Conservation (phyloP, 176 grass and related monocot genomes). For the Pharus latifolius region DNA sequence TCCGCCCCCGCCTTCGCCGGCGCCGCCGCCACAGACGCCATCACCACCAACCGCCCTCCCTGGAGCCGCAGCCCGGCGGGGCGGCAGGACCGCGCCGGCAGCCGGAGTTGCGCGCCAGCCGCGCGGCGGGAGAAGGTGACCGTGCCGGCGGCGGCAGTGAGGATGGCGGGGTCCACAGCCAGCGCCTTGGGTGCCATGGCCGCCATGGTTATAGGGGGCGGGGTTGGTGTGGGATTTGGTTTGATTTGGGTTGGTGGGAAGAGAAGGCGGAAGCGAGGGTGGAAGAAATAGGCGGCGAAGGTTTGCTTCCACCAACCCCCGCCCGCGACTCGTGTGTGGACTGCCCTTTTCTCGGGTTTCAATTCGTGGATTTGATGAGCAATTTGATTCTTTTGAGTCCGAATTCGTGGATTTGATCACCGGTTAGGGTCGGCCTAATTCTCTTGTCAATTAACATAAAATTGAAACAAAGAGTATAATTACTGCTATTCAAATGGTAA, state of each 20-base stretch:
- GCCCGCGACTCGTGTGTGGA: not conserved
- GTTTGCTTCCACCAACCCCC: conserved; percentile 15
- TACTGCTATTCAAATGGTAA: no score
- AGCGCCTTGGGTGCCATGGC: conserved; percentile 20
- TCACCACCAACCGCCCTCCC: not conserved
- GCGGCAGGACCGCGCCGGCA: not conserved
- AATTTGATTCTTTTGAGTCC: no score
- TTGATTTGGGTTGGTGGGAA: conserved; percentile 15
- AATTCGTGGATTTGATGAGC: no score
- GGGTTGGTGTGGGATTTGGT: not conserved
- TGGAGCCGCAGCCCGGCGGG: not conserved
- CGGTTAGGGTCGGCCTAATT: no score
- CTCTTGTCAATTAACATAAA: no score
- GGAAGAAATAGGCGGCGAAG: conserved; percentile 25
- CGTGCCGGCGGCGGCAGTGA: not conserved
- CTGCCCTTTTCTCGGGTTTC: no score
- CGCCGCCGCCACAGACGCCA: conserved; percentile 31
- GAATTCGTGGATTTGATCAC: no score
- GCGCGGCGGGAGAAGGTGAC: not conserved
- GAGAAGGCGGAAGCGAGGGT: not conserved
- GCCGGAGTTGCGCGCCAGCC: no score
- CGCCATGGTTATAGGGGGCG: not conserved
- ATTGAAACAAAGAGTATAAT: no score
- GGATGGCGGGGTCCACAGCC: conserved; percentile 14
- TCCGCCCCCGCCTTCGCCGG: conserved; percentile 41